Percentiles rank a stretch among this genome's conserved stretches.
Conservation (phyloP, 176 grass and related monocot species). For the Musa acuminata region DNA sequence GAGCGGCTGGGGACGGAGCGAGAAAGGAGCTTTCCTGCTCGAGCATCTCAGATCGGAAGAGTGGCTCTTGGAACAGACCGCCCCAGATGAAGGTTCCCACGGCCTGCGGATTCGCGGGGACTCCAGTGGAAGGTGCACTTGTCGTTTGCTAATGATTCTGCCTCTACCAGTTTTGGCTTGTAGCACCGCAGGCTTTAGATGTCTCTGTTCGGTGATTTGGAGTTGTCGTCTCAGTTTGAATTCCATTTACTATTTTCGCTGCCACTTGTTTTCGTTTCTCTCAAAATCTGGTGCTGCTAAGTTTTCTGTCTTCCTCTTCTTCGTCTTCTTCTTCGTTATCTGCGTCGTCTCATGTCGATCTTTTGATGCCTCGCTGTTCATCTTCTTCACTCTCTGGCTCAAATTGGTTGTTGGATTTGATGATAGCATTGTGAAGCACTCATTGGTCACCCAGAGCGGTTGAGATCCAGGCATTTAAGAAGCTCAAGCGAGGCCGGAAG, state of each 20-base stretch:
- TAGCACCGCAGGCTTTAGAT: background rate
- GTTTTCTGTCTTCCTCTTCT: background rate
- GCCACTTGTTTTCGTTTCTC: background rate
- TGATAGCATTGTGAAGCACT: background rate
- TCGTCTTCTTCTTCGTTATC: background rate
- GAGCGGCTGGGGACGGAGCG: background rate
- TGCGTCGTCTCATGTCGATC: background rate
- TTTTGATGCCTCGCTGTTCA: background rate
- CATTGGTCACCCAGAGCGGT: background rate
- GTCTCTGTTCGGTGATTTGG: background rate
- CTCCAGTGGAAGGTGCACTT: conserved; percentile 4
- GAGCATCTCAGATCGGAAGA: background rate
- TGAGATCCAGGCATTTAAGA: background rate
- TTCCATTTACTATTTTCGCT: background rate
- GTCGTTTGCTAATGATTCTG: background rate
- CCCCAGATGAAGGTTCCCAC: background rate
- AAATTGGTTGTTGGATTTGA: background rate
- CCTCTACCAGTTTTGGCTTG: background rate
- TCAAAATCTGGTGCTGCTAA: background rate
- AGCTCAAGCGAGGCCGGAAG: background rate
- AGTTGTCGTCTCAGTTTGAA: no score
- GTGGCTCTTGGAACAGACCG: background rate
- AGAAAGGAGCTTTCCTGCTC: background rate
- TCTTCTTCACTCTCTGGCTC: background rate
- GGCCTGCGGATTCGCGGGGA: conserved; percentile 1